A percentile compares a stretch with the other conserved stretches of the same genome.
Evolutionary conservation across 345 rosid genomes (phyloP).

Genomic region (Trapa incisa): DNA sequence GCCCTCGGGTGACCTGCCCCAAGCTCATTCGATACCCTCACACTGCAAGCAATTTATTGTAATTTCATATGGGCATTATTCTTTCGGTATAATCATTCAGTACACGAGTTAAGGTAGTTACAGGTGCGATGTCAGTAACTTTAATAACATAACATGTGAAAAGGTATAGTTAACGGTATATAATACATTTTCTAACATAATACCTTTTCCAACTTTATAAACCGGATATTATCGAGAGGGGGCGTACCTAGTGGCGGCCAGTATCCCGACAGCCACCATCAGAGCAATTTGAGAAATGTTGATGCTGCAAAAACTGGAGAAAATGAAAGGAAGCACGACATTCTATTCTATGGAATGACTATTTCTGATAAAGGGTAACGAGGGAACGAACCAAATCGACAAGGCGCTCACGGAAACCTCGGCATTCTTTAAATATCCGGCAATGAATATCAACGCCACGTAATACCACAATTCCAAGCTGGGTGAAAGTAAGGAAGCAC

Average conservation of each 20-base stretch:
- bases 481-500: background rate
- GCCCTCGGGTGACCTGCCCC: slow-evolving; percentile 50
- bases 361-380: background rate
- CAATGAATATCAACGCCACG: slow-evolving; percentile 59
- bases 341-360: too few species aligned
- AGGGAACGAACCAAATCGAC: slow-evolving; percentile 43
- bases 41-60: slow-evolving; percentile 22
- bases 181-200: too few species aligned
- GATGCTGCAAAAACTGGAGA: slow-evolving; percentile 22
- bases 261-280: slow-evolving; percentile 65
- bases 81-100: too few species aligned
- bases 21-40: slow-evolving; percentile 65
- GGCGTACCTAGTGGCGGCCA: slow-evolving; percentile 58
- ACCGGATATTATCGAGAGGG: too few species aligned
- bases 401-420: slow-evolving; percentile 61
- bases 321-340: too few species aligned
- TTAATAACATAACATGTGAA: too few species aligned
- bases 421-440: slow-evolving; percentile 67
- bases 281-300: slow-evolving; percentile 74
- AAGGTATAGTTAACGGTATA: too few species aligned
- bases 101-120: too few species aligned
- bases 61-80: background rate
- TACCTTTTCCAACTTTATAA: too few species aligned
- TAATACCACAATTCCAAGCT: slow-evolving; percentile 81
- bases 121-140: too few species aligned